Evolutionary conservation across 441 rosid species (phyloP).

Genomic region (Theobroma grandiflorum): DNA sequence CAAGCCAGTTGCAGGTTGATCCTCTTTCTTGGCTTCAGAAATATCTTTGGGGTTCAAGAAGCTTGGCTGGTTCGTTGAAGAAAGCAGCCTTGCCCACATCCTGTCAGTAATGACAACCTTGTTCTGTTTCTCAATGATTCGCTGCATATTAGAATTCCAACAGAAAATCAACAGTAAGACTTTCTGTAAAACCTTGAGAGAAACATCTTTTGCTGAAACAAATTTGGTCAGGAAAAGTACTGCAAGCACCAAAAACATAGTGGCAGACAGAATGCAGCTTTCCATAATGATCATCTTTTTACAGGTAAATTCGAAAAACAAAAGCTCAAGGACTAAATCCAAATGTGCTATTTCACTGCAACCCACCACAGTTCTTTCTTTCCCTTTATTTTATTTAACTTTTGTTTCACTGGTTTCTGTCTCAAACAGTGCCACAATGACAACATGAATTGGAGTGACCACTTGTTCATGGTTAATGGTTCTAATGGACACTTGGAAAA

Average conservation of each 20-base stretch:
- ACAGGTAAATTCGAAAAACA: neutral
- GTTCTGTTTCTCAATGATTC: constrained; percentile 74
- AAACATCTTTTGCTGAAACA: neutral
- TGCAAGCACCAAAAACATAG: neutral
- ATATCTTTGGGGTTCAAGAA: constrained; percentile 53
- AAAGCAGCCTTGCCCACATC: constrained; percentile 88
- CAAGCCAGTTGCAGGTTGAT: constrained; percentile 29
- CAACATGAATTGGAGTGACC: neutral
- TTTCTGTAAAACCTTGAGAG: neutral
- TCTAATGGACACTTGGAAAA: neutral
- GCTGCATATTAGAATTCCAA: constrained; percentile 43
- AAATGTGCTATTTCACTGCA: neutral
- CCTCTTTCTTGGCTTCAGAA: constrained; percentile 27
- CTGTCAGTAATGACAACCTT: constrained; percentile 86
- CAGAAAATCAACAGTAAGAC: neutral
- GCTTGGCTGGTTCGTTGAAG: constrained; percentile 91
- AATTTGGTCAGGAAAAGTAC: neutral
- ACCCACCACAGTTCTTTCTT: neutral
- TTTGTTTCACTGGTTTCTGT: neutral
- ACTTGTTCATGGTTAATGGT: neutral
- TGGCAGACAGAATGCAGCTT: neutral
- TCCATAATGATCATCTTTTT: no score
- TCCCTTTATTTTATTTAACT: neutral
- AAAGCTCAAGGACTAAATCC: neutral
- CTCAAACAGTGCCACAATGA: neutral